phyloP scores from a whole-genome alignment of 306 rosid species.

The Argentina anserina region DNA sequence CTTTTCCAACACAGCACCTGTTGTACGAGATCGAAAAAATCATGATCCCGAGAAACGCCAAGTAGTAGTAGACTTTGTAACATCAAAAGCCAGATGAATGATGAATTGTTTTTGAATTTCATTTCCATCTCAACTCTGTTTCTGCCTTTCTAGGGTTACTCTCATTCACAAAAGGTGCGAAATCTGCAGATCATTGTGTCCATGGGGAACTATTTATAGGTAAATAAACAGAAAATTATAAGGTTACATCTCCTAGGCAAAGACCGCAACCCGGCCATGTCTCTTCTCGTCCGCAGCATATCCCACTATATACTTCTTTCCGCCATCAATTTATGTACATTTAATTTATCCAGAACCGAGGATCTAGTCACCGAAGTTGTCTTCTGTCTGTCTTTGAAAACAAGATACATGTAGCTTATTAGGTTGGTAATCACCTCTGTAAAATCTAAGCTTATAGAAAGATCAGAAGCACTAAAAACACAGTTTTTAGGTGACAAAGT shows the following conservation, averaged over 20 bases:
- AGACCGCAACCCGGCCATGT: background rate
- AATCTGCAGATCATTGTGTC: background rate
- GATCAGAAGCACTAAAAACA: too few species aligned
- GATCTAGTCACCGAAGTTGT: background rate
- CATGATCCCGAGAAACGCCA: conserved; percentile 24
- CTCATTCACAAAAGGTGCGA: too few species aligned
- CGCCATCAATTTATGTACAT: background rate
- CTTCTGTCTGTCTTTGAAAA: background rate
- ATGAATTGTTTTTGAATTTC: background rate
- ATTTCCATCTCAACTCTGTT: background rate
- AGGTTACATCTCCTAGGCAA: background rate
- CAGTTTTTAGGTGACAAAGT: too few species aligned
- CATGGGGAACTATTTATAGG: background rate
- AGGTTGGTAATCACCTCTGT: background rate
- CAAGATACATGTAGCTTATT: background rate
- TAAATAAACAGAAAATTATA: background rate
- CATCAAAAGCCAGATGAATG: conserved; percentile 21
- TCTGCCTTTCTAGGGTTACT: background rate
- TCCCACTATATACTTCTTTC: background rate
- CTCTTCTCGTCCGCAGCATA: background rate
- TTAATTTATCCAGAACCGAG: background rate
- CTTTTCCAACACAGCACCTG: conserved; percentile 24
- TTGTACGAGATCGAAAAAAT: conserved; percentile 39
- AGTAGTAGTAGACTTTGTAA: conserved; percentile 11
- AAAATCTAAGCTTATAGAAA: too few species aligned